Evolutionary conservation across 768 basidiomycete species (phyloP).

Genomic region (Cyclocybe cylindracea): DNA sequence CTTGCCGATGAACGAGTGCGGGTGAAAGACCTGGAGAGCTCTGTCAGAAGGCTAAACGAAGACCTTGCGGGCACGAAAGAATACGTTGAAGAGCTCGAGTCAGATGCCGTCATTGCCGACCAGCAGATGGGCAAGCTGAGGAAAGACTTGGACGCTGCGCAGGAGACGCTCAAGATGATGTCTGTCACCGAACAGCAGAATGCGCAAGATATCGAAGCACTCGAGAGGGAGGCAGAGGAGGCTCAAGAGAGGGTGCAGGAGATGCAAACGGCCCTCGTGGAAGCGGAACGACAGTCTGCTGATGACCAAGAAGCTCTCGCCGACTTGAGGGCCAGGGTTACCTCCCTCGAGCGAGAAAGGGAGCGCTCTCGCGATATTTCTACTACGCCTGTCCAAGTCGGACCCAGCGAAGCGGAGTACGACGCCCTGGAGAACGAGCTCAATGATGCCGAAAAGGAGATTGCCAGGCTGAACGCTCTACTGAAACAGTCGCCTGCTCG

Average conservation of each 20-base stretch:
- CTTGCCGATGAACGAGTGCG: conserved; percentile 30
- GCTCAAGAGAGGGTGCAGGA: conserved; percentile 60
- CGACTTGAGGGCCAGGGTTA: conserved; percentile 50
- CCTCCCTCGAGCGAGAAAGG: conserved; percentile 58
- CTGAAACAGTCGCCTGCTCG: conserved; percentile 74
- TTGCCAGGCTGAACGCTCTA: conserved; percentile 65
- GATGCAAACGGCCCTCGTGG: conserved; percentile 76
- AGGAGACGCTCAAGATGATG: conserved; percentile 45
- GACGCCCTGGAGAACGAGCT: conserved; percentile 75
- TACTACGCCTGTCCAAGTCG: conserved; percentile 28
- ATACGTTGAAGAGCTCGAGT: conserved; percentile 61
- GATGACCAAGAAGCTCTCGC: conserved; percentile 57
- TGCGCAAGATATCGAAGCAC: conserved; percentile 46
- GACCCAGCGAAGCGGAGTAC: conserved; percentile 52
- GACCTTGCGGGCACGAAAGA: conserved; percentile 51
- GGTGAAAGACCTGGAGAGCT: conserved; percentile 32
- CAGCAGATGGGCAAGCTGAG: conserved; percentile 60
- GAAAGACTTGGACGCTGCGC: conserved; percentile 46
- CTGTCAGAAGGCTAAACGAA: conserved; percentile 38
- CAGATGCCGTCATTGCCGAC: conserved; percentile 51
- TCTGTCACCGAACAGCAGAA: conserved; percentile 48
- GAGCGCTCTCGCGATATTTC: conserved; percentile 29
- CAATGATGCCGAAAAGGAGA: conserved; percentile 75
- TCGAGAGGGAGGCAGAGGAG: conserved; percentile 53
- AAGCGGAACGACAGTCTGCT: conserved; percentile 69